Percentiles rank a stretch among this genome's conserved stretches.
Evolutionary conservation across 2,329 filamentous ascomycete genomes (phyloP).

Genomic region (Colletotrichum melonis): DNA sequence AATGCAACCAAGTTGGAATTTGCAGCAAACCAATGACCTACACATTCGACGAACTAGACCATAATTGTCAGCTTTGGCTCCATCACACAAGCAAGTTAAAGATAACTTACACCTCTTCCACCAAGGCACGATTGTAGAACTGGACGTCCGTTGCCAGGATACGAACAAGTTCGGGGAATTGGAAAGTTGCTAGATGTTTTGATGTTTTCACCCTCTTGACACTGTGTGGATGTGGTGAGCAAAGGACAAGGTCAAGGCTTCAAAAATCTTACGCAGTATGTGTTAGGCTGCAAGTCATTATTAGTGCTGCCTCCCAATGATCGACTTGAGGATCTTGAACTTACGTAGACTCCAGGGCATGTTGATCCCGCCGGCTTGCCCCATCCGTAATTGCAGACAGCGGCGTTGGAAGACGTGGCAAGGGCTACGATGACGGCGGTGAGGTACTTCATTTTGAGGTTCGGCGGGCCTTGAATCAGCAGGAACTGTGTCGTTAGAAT

Average conservation of each 20-base stretch:
- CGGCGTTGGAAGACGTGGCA: background rate
- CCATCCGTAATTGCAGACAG: background rate
- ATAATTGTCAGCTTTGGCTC: background rate
- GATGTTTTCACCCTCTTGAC: background rate
- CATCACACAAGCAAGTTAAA: no score
- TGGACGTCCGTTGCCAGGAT: background rate
- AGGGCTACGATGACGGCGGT: background rate
- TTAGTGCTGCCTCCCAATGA: background rate
- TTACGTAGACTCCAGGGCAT: background rate
- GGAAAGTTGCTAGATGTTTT: background rate
- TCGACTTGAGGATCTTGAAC: background rate
- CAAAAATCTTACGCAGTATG: background rate
- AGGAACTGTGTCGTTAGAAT: no score
- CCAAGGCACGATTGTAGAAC: background rate
- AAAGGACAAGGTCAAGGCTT: background rate
- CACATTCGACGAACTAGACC: background rate
- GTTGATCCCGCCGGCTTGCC: background rate
- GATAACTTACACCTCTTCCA: background rate
- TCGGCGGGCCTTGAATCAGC: background rate
- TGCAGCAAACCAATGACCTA: background rate
- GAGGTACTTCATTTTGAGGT: background rate
- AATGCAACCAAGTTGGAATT: background rate
- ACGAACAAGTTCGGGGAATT: background rate
- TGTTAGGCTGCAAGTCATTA: background rate
- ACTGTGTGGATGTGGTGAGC: background rate